Evolutionary conservation across 352 stramenopile species (phyloP).

Genomic region (Globisporangium acanthophoron): DNA sequence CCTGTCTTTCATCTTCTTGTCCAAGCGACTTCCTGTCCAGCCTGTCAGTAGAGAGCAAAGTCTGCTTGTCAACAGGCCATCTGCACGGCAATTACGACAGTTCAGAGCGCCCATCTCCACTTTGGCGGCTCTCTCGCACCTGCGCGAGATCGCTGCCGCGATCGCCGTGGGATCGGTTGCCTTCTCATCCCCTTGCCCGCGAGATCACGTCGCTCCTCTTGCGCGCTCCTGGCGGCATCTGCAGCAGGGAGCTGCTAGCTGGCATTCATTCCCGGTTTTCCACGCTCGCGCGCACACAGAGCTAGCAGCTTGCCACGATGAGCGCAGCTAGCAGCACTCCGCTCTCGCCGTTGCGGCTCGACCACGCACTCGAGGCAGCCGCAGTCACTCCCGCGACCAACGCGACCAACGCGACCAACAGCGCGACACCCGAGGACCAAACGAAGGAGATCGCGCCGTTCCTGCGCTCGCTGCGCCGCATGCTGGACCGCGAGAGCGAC

Average conservation of each 20-base stretch:
- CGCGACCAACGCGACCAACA: not conserved
- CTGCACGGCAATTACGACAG: too few species aligned
- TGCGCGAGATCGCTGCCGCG: not conserved
- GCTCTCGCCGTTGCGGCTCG: not conserved
- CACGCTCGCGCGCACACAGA: not conserved
- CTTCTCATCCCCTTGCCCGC: not conserved
- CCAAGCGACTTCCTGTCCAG: too few species aligned
- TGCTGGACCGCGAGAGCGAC: slow-evolving; percentile 53
- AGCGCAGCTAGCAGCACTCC: not conserved
- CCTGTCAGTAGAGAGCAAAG: too few species aligned
- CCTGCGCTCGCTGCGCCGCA: slow-evolving; percentile 43
- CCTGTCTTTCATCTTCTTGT: too few species aligned
- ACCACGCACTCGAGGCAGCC: not conserved
- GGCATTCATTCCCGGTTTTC: not conserved
- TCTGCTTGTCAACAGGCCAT: too few species aligned
- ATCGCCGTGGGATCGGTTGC: not conserved
- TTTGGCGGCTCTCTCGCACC: not conserved
- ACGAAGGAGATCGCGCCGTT: slow-evolving; percentile 58
- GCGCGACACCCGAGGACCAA: slow-evolving; percentile 17
- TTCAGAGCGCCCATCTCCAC: not conserved
- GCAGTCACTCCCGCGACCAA: not conserved
- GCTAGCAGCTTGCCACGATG: too few species aligned
- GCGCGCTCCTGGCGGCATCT: too few species aligned
- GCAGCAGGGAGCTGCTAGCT: not conserved
- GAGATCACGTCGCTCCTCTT: too few species aligned